These are phyloP conservation scores for Spinacia oleracea DNA, from an alignment of 179 eudicot species.

Conservation along the genomic window DNA sequence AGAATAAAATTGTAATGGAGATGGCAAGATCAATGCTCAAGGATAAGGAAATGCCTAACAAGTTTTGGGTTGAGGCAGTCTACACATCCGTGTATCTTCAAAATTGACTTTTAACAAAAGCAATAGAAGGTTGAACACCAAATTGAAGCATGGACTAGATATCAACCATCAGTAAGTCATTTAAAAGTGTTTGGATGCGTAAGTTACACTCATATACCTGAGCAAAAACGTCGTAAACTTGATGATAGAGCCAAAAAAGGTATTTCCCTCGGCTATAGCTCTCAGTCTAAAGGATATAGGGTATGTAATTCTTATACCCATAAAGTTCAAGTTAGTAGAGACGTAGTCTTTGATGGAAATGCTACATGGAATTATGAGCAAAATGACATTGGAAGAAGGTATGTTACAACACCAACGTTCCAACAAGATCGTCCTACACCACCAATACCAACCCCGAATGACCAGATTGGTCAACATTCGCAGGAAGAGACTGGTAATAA, in stretches of 20 bases:
- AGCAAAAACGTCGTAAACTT: neutral
- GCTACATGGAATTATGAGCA: slow-evolving; percentile 15
- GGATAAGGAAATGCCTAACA: neutral
- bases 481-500: neutral
- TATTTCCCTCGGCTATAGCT: slow-evolving; percentile 2
- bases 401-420: neutral
- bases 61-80: neutral
- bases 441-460: too few relatives aligned
- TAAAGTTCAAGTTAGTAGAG: neutral
- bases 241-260: slow-evolving; percentile 4
- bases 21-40: slow-evolving; percentile 5
- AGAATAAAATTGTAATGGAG: neutral
- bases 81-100: neutral
- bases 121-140: neutral
- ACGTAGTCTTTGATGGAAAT: slow-evolving; percentile 10
- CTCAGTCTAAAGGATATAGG: slow-evolving; percentile 7
- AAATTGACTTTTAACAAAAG: neutral
- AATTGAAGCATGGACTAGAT: neutral
- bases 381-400: neutral
- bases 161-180: neutral
- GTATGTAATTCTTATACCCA: neutral
- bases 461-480: neutral
- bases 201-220: slow-evolving; percentile 9
- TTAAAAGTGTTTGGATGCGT: slow-evolving; percentile 10
- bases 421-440: neutral